These are phyloP conservation scores for Allium cepa DNA, from an alignment of 106 monocot species.

Conservation along the genomic window DNA sequence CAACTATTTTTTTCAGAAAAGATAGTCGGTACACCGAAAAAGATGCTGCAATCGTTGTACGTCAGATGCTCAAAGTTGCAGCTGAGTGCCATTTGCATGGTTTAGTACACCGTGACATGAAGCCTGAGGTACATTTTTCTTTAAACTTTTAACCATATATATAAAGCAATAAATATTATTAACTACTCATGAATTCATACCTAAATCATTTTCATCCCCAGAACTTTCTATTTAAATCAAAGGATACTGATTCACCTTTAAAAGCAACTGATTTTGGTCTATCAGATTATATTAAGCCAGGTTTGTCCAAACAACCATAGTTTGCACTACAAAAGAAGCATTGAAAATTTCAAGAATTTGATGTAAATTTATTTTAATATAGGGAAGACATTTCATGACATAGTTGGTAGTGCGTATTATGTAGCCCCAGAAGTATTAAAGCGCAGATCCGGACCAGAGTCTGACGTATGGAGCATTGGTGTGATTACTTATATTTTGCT, in stretches of 20 bases:
- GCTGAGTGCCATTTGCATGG: conserved; percentile 95
- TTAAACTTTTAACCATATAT: neutral
- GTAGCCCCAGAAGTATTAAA: conserved; percentile 93
- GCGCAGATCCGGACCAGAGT: conserved; percentile 85
- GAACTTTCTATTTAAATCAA: conserved; percentile 98
- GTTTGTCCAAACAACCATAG: conserved; percentile 11
- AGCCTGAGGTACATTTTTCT: conserved; percentile 67
- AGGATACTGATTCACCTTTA: conserved; percentile 56
- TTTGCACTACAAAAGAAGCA: too few relatives aligned
- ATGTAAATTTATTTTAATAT: neutral
- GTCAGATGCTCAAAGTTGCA: conserved; percentile 96
- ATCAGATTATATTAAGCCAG: conserved; percentile 87
- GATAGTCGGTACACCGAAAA: conserved; percentile 92
- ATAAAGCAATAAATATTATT: neutral
- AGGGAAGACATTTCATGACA: conserved; percentile 82
- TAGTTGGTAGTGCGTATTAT: conserved; percentile 96
- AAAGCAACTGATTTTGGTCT: conserved; percentile 98
- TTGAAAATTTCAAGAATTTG: too few relatives aligned
- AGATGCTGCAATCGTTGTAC: conserved; percentile 84
- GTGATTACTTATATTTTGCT: conserved; percentile 98
- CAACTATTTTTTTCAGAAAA: conserved; percentile 41
- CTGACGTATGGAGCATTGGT: conserved; percentile 98
- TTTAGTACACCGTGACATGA: conserved; percentile 93
- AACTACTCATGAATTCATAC: neutral
- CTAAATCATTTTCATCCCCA: conserved; percentile 19